phyloP scores from a whole-genome alignment of 495 filamentous ascomycete genomes.

The Neurospora intermedia region DNA sequence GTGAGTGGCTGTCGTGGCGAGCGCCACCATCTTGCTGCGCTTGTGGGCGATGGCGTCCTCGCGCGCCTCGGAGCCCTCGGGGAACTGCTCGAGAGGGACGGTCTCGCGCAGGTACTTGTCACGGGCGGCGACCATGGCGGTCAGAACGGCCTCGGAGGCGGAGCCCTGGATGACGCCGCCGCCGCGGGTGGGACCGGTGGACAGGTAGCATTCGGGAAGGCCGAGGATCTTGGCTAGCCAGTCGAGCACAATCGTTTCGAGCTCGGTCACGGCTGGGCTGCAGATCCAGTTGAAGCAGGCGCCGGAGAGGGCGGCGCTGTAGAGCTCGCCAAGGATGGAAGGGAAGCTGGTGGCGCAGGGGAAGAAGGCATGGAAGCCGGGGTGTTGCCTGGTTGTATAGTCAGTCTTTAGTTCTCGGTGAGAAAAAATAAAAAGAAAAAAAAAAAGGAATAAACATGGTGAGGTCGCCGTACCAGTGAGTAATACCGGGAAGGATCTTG shows the following conservation, averaged over 20 bases:
- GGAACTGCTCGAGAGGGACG: conserved; percentile 40
- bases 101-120: conserved; percentile 63
- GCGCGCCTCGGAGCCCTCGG: conserved; percentile 43
- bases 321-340: conserved; percentile 86
- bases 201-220: conserved; percentile 67
- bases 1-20: conserved; percentile 73
- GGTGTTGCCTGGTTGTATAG: conserved; percentile 46
- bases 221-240: conserved; percentile 72
- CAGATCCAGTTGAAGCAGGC: conserved; percentile 98
- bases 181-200: conserved; percentile 58
- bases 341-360: conserved; percentile 76
- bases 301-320: conserved; percentile 75
- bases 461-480: conserved; percentile 58
- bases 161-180: conserved; percentile 94
- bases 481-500: conserved; percentile 88
- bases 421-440: neutral
- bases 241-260: conserved; percentile 84
- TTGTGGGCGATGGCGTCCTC: conserved; percentile 57
- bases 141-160: conserved; percentile 80
- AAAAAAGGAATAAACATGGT: neutral
- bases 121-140: conserved; percentile 78
- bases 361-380: conserved; percentile 96
- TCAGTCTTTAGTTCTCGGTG: neutral
- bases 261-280: conserved; percentile 86
- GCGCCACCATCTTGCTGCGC: conserved; percentile 63